A percentile compares a stretch with the other conserved stretches of the same genome.
These are phyloP conservation scores for Floccularia luteovirens DNA, from an alignment of 768 basidiomycete genomes.

Conservation along the genomic window DNA sequence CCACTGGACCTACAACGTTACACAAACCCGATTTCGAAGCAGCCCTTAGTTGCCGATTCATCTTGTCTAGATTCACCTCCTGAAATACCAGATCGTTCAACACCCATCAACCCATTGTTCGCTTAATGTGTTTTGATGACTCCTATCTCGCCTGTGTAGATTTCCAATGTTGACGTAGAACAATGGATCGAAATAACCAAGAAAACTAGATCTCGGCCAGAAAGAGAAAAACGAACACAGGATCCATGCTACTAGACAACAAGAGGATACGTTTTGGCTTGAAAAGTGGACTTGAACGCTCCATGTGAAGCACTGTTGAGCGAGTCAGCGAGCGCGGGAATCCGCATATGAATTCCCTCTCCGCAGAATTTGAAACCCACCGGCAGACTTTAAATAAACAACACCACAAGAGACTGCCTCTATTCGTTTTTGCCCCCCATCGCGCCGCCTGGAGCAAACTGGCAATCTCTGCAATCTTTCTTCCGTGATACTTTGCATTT, in stretches of 20 bases:
- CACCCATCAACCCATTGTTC: slow-evolving; percentile 19
- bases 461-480: slow-evolving; percentile 9
- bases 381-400: slow-evolving; percentile 10
- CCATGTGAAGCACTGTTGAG: background rate
- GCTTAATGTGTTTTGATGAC: slow-evolving; percentile 13
- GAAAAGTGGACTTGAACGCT: background rate
- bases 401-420: slow-evolving; percentile 4
- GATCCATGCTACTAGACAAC: background rate
- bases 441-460: slow-evolving; percentile 13
- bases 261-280: background rate
- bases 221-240: background rate
- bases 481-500: slow-evolving; percentile 10
- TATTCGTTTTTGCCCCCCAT: slow-evolving; percentile 7
- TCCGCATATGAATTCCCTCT: slow-evolving; percentile 19
- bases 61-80: background rate
- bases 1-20: slow-evolving; percentile 18
- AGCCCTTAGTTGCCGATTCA: slow-evolving; percentile 5
- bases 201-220: too few relatives aligned
- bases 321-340: slow-evolving; percentile 27
- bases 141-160: too few relatives aligned
- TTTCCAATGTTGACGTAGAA: slow-evolving; percentile 8
- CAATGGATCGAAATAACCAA: slow-evolving; percentile 16
- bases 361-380: slow-evolving; percentile 29
- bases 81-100: background rate
- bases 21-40: slow-evolving; percentile 5